Evolutionary conservation across 164 flowering plant species (phyloP).

Genomic region (Chimonanthus praecox): DNA sequence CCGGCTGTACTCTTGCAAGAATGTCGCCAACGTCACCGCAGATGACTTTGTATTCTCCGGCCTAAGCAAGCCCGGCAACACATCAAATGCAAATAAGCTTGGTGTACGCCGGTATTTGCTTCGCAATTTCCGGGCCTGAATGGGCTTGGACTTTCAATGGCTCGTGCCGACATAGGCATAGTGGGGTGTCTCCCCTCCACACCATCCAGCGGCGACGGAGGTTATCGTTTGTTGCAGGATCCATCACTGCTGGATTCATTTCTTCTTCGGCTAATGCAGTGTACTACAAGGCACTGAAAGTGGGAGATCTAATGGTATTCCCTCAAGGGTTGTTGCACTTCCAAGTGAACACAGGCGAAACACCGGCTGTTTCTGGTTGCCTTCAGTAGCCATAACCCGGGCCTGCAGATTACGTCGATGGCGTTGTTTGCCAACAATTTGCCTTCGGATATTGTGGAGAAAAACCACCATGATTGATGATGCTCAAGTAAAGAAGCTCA

Average conservation of each 20-base stretch:
- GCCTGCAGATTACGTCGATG: slow-evolving; percentile 46
- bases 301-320: slow-evolving; percentile 27
- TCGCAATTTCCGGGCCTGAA: slow-evolving; percentile 61
- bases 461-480: slow-evolving; percentile 48
- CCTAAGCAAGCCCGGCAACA: slow-evolving; percentile 54
- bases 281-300: slow-evolving; percentile 34
- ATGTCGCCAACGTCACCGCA: slow-evolving; percentile 31
- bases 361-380: slow-evolving; percentile 31
- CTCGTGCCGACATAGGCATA: slow-evolving; percentile 52
- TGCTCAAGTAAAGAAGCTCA: slow-evolving; percentile 57
- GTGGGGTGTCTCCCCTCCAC: slow-evolving; percentile 76
- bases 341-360: slow-evolving; percentile 41
- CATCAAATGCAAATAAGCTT: slow-evolving; percentile 59
- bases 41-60: slow-evolving; percentile 62
- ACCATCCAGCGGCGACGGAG: slow-evolving; percentile 54
- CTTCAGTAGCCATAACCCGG: slow-evolving; percentile 54
- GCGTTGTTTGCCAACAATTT: slow-evolving; percentile 49
- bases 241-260: slow-evolving; percentile 48
- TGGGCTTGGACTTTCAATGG: slow-evolving; percentile 72
- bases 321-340: slow-evolving; percentile 46
- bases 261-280: slow-evolving; percentile 30
- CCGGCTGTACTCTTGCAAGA: slow-evolving; percentile 78
- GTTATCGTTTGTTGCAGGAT: slow-evolving; percentile 33
- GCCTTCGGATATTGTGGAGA: slow-evolving; percentile 41
- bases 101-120: slow-evolving; percentile 68